Evolutionary conservation across 164 flowering plant species (phyloP).

Genomic region (Aristolochia fimbriata): DNA sequence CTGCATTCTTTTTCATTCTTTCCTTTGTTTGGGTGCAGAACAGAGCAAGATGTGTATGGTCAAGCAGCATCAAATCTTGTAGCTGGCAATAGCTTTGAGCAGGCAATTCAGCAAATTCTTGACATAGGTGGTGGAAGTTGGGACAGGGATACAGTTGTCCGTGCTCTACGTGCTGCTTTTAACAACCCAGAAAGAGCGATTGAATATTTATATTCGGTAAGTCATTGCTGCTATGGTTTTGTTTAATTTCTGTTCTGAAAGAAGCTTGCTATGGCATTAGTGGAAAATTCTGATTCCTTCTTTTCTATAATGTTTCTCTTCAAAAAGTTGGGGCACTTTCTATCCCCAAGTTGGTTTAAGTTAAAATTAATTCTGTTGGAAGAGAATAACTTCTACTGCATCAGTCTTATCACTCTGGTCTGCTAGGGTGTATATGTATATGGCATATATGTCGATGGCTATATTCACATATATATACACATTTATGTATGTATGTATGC

Average conservation of each 20-base stretch:
- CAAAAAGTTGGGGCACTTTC: not conserved
- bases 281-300: too few species aligned
- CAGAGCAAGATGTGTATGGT: conserved; percentile 53
- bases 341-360: not conserved
- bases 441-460: too few species aligned
- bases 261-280: too few species aligned
- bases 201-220: conserved; percentile 85
- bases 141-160: conserved; percentile 87
- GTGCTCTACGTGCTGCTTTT: conserved; percentile 92
- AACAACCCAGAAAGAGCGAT: conserved; percentile 98
- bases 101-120: conserved; percentile 62
- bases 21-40: conserved; percentile 20
- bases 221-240: conserved; percentile 5
- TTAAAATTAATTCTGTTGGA: not conserved
- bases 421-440: too few species aligned
- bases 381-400: not conserved
- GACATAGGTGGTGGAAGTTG: conserved; percentile 97
- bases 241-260: not conserved
- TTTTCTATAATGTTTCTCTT: not conserved
- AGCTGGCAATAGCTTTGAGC: conserved; percentile 73
- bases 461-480: too few species aligned
- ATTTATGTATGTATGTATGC: too few species aligned
- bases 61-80: conserved; percentile 88
- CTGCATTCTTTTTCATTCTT: not conserved
- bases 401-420: not conserved